These are phyloP conservation scores for Brassica juncea DNA, from an alignment of 345 rosid species.

Conservation along the genomic window DNA sequence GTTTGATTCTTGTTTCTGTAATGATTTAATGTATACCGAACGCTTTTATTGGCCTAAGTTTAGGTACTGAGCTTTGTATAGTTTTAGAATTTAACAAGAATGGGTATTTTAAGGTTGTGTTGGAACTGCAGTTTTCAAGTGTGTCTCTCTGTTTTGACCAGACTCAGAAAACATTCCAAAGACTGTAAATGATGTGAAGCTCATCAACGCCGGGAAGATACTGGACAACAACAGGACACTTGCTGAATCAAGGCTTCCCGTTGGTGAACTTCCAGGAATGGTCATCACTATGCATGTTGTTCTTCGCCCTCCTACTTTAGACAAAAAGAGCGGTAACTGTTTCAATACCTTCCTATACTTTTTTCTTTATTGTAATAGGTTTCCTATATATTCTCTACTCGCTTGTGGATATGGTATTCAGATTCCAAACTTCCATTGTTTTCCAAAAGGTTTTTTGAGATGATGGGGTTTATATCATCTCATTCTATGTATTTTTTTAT, in stretches of 20 bases:
- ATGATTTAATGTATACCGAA: not conserved
- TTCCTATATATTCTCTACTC: not conserved
- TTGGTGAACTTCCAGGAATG: conserved; percentile 64
- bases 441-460: not conserved
- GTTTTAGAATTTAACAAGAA: conserved; percentile 6
- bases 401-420: not conserved
- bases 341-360: not conserved
- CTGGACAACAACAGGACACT: conserved; percentile 73
- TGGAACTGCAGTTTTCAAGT: not conserved
- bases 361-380: not conserved
- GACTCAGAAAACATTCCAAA: conserved; percentile 68
- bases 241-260: conserved; percentile 65
- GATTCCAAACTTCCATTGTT: conserved; percentile 8
- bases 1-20: conserved; percentile 20
- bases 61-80: conserved; percentile 17
- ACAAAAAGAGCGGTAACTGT: conserved; percentile 57
- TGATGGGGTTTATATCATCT: conserved; percentile 19
- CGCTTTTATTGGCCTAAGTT: not conserved
- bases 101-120: not conserved
- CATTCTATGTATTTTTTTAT: not conserved
- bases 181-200: conserved; percentile 63
- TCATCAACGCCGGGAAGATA: conserved; percentile 75
- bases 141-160: conserved; percentile 22
- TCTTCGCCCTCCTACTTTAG: conserved; percentile 63
- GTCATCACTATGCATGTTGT: conserved; percentile 85